Evolutionary conservation across 305 asterid genomes (phyloP).

Genomic region (Plantago coronopus): DNA sequence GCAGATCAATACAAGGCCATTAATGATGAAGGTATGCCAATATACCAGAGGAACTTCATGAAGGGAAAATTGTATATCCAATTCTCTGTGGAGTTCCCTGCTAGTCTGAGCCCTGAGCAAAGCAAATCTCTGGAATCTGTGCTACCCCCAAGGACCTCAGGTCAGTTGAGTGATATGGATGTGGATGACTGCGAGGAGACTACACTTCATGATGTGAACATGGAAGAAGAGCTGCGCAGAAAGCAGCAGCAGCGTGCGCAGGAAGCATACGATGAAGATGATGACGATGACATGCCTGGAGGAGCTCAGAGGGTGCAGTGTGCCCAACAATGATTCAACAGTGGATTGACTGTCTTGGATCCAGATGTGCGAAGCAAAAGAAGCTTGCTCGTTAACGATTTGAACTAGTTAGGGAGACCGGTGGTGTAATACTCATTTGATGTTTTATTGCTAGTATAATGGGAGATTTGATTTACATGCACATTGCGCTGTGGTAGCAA

Average conservation of each 20-base stretch:
- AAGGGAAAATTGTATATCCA: slow-evolving; percentile 74
- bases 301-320: slow-evolving; percentile 97
- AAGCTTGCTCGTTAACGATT: slow-evolving; percentile 5
- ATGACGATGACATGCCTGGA: slow-evolving; percentile 83
- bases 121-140: slow-evolving; percentile 61
- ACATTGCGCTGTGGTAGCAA: slow-evolving; percentile 7
- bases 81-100: slow-evolving; percentile 79
- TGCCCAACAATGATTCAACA: slow-evolving; percentile 64
- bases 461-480: slow-evolving; percentile 2
- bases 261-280: slow-evolving; percentile 91
- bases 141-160: slow-evolving; percentile 51
- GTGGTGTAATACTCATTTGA: neutral
- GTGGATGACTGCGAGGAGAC: slow-evolving; percentile 86
- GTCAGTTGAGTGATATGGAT: slow-evolving; percentile 60
- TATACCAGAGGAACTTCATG: slow-evolving; percentile 89
- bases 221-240: slow-evolving; percentile 89
- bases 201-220: slow-evolving; percentile 68
- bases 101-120: slow-evolving; percentile 58
- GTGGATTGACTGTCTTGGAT: neutral
- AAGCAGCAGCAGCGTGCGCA: slow-evolving; percentile 65
- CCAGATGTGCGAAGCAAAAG: neutral
- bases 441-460: slow-evolving; percentile 14
- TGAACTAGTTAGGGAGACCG: slow-evolving; percentile 22
- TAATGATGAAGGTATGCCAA: slow-evolving; percentile 93
- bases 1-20: slow-evolving; percentile 86